phyloP scores from a whole-genome alignment of 345 rosid species.

The Punica granatum region DNA sequence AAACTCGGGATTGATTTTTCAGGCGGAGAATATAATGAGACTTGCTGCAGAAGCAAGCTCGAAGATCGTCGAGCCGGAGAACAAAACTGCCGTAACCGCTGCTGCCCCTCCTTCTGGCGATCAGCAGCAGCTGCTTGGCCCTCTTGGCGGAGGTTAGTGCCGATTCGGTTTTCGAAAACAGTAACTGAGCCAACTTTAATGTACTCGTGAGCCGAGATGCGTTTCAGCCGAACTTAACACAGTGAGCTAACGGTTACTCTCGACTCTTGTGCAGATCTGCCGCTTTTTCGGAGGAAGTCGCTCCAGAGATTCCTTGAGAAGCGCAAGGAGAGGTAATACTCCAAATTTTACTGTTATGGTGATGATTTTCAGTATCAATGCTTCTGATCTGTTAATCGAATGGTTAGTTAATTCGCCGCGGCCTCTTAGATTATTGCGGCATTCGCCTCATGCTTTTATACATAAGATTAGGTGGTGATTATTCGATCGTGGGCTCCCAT shows the following conservation, averaged over 20 bases:
- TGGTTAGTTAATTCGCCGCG: too few species aligned
- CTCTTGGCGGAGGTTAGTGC: constrained; percentile 50
- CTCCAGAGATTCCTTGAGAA: constrained; percentile 81
- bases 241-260: background rate
- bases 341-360: background rate
- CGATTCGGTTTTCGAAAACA: background rate
- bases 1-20: background rate
- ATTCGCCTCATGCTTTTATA: too few species aligned
- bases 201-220: background rate
- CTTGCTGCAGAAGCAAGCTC: constrained; percentile 25
- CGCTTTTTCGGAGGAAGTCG: constrained; percentile 62
- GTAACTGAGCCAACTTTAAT: background rate
- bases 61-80: constrained; percentile 18
- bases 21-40: constrained; percentile 17
- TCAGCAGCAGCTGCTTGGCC: constrained; percentile 39
- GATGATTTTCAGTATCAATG: too few species aligned
- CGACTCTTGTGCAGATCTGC: constrained; percentile 43
- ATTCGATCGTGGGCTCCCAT: too few species aligned
- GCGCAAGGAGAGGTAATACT: constrained; percentile 74
- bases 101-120: constrained; percentile 13
- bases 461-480: background rate
- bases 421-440: too few species aligned
- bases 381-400: too few species aligned
- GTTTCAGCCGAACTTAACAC: background rate
- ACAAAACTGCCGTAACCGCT: constrained; percentile 21